These are phyloP conservation scores for Irpex sp. DNA, from an alignment of 1,284 basidiomycete genomes.

Conservation along the genomic window DNA sequence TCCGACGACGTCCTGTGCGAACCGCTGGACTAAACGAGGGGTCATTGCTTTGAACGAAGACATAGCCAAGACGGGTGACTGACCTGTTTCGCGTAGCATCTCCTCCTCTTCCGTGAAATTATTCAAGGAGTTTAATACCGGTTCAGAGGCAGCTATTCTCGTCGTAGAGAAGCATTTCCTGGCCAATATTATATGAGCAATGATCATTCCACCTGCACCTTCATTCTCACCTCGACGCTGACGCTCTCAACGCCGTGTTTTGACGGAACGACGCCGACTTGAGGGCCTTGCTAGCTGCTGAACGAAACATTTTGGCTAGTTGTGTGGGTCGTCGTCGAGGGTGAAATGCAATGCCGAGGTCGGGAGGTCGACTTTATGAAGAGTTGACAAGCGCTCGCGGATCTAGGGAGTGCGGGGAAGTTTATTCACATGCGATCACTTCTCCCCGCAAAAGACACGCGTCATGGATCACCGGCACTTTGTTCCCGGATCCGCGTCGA, in stretches of 20 bases:
- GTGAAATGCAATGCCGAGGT: too few species aligned
- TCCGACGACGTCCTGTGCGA: conserved; percentile 83
- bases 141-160: conserved; percentile 11
- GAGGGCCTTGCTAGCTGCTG: not conserved
- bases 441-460: not conserved
- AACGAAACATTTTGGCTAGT: not conserved
- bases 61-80: conserved; percentile 14
- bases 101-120: conserved; percentile 88
- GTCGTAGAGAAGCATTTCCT: conserved; percentile 9
- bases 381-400: not conserved
- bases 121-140: conserved; percentile 55
- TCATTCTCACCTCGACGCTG: not conserved
- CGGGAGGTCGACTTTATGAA: not conserved
- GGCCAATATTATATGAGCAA: not conserved
- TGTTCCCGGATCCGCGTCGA: too few species aligned
- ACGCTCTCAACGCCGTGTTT: not conserved
- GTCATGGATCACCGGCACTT: too few species aligned
- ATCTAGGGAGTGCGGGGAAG: not conserved
- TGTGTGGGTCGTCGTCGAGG: not conserved
- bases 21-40: conserved; percentile 62
- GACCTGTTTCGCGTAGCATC: conserved; percentile 86
- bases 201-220: too few species aligned
- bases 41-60: not conserved
- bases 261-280: not conserved
- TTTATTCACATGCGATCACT: not conserved